phyloP scores from a whole-genome alignment of 805 yeast species.

The baker's yeast (Saccharomyces cerevisiae) region DNA sequence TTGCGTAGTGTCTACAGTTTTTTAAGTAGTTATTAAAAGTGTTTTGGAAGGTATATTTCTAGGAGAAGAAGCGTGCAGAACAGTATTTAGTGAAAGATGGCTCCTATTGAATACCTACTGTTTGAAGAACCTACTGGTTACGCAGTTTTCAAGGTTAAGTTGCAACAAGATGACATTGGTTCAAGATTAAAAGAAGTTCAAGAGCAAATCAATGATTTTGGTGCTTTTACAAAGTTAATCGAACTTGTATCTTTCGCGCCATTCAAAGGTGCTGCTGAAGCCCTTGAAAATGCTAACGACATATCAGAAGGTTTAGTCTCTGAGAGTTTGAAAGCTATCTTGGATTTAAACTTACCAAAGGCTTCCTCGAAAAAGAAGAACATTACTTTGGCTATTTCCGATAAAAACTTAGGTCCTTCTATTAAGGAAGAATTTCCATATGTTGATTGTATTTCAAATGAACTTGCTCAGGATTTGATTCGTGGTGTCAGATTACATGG shows the following conservation, averaged over 20 bases:
- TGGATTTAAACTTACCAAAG: slow-evolving; percentile 86
- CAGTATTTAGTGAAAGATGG: slow-evolving; percentile 34
- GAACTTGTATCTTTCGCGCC: slow-evolving; percentile 95
- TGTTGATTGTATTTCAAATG: slow-evolving; percentile 85
- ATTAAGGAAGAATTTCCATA: slow-evolving; percentile 85
- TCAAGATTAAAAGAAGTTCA: slow-evolving; percentile 90
- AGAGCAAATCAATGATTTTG: slow-evolving; percentile 76
- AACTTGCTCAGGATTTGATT: slow-evolving; percentile 86
- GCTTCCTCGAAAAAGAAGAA: slow-evolving; percentile 52
- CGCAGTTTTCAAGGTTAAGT: slow-evolving; percentile 86
- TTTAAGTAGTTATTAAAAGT: background rate
- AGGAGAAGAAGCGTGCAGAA: slow-evolving; percentile 1
- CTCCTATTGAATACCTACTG: slow-evolving; percentile 79
- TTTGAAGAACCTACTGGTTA: slow-evolving; percentile 99
- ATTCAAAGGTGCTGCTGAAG: slow-evolving; percentile 98
- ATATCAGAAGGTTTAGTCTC: slow-evolving; percentile 94
- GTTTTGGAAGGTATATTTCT: background rate
- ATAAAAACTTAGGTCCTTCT: slow-evolving; percentile 91
- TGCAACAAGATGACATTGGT: slow-evolving; percentile 92
- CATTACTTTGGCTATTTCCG: slow-evolving; percentile 79
- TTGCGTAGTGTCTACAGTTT: background rate
- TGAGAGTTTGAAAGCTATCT: slow-evolving; percentile 79
- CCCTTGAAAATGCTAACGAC: slow-evolving; percentile 95
- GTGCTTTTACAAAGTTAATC: slow-evolving; percentile 81
- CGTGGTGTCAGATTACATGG: slow-evolving; percentile 94